phyloP scores from a whole-genome alignment of 1,284 basidiomycete species.

The Ustilago curta region DNA sequence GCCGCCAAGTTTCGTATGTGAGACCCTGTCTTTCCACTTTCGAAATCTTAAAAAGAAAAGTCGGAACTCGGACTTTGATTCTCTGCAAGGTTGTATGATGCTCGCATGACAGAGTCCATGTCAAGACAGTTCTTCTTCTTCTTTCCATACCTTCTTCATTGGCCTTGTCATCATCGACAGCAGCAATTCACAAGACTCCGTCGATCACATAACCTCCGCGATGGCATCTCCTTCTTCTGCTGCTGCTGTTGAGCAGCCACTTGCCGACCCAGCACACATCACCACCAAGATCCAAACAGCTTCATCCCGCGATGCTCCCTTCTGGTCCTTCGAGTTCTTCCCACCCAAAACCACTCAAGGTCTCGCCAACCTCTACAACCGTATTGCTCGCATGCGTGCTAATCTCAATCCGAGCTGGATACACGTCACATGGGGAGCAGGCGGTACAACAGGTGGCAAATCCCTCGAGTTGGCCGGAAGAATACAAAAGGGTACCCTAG shows the following conservation, averaged over 20 bases:
- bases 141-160: not conserved
- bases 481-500: conserved; percentile 60
- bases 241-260: not conserved
- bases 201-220: too few relatives aligned
- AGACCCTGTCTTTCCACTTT: too few relatives aligned
- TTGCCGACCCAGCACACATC: conserved; percentile 45
- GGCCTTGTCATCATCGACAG: not conserved
- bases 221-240: conserved; percentile 12
- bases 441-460: conserved; percentile 89
- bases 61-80: conserved; percentile 1
- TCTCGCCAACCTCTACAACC: conserved; percentile 74
- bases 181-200: not conserved
- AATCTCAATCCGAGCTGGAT: conserved; percentile 72
- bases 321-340: conserved; percentile 88
- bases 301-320: conserved; percentile 29
- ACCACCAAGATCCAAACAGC: conserved; percentile 36
- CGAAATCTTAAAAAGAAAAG: not conserved
- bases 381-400: conserved; percentile 74
- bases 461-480: conserved; percentile 79
- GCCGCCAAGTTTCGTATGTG: too few relatives aligned
- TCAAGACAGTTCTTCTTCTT: not conserved
- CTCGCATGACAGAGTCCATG: conserved; percentile 8
- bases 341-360: conserved; percentile 91
- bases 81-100: not conserved
- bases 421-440: conserved; percentile 95